Evolutionary conservation across 1,139 yeast species (phyloP).

Genomic region (Petasospora fabianii): DNA sequence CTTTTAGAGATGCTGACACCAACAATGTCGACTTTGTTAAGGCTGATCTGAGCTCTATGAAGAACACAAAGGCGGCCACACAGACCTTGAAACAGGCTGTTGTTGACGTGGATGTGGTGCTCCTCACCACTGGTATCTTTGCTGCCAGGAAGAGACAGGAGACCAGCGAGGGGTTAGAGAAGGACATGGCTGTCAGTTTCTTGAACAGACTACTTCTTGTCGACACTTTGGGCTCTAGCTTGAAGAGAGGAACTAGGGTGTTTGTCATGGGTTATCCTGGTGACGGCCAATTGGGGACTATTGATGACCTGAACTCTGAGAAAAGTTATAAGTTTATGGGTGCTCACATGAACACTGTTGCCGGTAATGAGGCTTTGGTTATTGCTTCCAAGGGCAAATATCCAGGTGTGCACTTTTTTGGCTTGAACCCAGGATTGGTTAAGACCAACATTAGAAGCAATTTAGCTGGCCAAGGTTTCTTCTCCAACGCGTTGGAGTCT

Average conservation of each 20-base stretch:
- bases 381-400: slow-evolving; percentile 24
- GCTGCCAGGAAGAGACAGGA: slow-evolving; percentile 31
- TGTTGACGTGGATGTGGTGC: slow-evolving; percentile 25
- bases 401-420: slow-evolving; percentile 27
- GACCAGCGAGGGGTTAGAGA: slow-evolving; percentile 35
- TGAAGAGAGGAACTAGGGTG: slow-evolving; percentile 25
- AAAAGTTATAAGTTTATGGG: slow-evolving; percentile 26
- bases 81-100: slow-evolving; percentile 23
- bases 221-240: slow-evolving; percentile 24
- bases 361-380: slow-evolving; percentile 37
- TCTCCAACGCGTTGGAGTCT: slow-evolving; percentile 28
- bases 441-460: slow-evolving; percentile 34
- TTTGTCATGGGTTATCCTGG: slow-evolving; percentile 39
- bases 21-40: slow-evolving; percentile 30
- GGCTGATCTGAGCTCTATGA: slow-evolving; percentile 32
- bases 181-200: slow-evolving; percentile 36
- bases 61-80: slow-evolving; percentile 27
- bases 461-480: slow-evolving; percentile 28
- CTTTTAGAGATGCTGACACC: slow-evolving; percentile 30
- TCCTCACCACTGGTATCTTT: slow-evolving; percentile 37
- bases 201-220: slow-evolving; percentile 32
- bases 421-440: slow-evolving; percentile 37
- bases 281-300: slow-evolving; percentile 28
- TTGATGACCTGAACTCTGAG: slow-evolving; percentile 34
- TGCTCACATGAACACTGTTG: slow-evolving; percentile 37